Conservation (phyloP, 768 basidiomycete genomes). For the Tephrocybe sp. region DNA sequence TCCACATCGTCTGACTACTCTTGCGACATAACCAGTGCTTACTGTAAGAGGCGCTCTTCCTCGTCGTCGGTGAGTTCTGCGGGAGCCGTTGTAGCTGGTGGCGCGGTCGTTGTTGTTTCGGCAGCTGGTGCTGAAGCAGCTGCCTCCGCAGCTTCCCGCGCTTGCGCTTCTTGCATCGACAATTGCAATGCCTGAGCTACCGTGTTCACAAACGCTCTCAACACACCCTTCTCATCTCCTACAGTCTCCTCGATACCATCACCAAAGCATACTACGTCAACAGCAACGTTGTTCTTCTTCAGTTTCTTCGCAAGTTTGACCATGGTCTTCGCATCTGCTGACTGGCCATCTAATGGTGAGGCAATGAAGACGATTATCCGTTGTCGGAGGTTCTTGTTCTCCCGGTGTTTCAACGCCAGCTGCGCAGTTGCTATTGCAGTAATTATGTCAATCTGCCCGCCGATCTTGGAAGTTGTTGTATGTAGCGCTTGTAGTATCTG, state of each 20-base stretch:
- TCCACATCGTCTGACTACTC: conserved; percentile 53
- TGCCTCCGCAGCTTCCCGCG: conserved; percentile 60
- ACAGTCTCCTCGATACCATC: conserved; percentile 74
- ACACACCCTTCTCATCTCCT: conserved; percentile 60
- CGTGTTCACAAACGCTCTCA: conserved; percentile 78
- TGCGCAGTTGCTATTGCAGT: conserved; percentile 94
- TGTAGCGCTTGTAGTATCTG: conserved; percentile 84
- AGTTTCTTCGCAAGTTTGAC: conserved; percentile 92
- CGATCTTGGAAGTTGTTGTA: conserved; percentile 64
- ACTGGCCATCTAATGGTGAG: conserved; percentile 74
- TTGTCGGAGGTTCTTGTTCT: conserved; percentile 97
- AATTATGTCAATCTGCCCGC: conserved; percentile 80
- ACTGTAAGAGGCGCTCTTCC: conserved; percentile 73
- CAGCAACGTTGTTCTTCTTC: conserved; percentile 98
- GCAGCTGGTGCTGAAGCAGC: conserved; percentile 35
- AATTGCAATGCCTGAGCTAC: conserved; percentile 80
- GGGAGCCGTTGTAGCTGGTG: conserved; percentile 29
- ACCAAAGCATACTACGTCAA: conserved; percentile 89
- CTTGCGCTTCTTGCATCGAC: conserved; percentile 95
- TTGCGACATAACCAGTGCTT: conserved; percentile 76
- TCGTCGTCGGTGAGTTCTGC: conserved; percentile 59
- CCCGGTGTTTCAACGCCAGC: conserved; percentile 93
- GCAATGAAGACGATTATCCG: conserved; percentile 93
- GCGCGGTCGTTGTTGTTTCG: conserved; percentile 30
- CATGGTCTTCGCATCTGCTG: conserved; percentile 75